Conservation (phyloP, 2,329 filamentous ascomycete genomes). For the Elsinoe fawcettii region DNA sequence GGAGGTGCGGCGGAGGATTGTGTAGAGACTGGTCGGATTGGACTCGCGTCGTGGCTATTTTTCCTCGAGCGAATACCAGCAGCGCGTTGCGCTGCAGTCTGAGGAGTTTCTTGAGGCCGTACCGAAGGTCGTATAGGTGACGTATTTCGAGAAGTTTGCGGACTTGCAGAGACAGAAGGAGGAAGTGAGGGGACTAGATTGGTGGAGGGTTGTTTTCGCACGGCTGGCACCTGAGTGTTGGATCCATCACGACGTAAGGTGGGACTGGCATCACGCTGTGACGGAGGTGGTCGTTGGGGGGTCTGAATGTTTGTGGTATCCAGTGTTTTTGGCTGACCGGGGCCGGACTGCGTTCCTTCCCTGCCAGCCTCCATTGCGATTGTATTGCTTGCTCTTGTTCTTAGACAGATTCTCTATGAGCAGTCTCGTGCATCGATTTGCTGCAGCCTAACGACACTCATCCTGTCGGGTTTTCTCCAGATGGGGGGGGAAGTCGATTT, state of each 20-base stretch:
- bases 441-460: conserved; percentile 5
- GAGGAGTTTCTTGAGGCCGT: conserved; percentile 25
- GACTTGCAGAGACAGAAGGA: conserved; percentile 35
- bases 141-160: conserved; percentile 40
- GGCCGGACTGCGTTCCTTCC: conserved; percentile 31
- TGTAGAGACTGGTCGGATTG: conserved; percentile 31
- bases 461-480: neutral
- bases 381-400: conserved; percentile 14
- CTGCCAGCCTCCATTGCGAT: conserved; percentile 21
- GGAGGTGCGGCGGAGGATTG: conserved; percentile 40
- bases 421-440: neutral
- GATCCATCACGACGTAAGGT: conserved; percentile 18
- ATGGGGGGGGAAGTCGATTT: too few relatives aligned
- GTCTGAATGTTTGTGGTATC: conserved; percentile 27
- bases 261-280: conserved; percentile 19
- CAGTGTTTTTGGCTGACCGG: conserved; percentile 31
- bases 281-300: conserved; percentile 16
- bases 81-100: conserved; percentile 14
- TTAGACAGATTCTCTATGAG: neutral
- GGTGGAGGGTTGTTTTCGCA: conserved; percentile 24
- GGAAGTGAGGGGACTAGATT: conserved; percentile 24
- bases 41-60: conserved; percentile 39
- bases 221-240: conserved; percentile 15
- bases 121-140: conserved; percentile 34
- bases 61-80: conserved; percentile 34